A percentile compares a stretch with the other conserved stretches of the same genome.
Conservation (phyloP, 306 rosid species). For the Aeschynomene evenia region DNA sequence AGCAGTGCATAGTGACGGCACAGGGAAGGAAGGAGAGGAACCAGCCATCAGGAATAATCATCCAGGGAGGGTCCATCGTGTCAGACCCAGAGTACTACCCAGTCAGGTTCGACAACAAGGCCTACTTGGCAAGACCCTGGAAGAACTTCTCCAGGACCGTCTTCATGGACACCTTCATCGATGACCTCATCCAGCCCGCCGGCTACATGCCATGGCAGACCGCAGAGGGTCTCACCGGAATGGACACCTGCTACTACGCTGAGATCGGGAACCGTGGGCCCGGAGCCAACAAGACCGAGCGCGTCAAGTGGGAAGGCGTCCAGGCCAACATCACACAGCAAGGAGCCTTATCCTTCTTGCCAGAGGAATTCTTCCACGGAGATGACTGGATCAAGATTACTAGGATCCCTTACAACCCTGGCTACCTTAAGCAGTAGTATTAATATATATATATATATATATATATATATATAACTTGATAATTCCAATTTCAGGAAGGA, state of each 20-base stretch:
- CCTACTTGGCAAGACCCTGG: slow-evolving; percentile 79
- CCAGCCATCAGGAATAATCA: slow-evolving; percentile 62
- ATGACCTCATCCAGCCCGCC: slow-evolving; percentile 57
- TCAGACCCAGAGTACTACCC: slow-evolving; percentile 42
- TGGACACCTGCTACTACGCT: slow-evolving; percentile 51
- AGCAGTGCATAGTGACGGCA: slow-evolving; percentile 74
- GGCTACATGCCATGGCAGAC: slow-evolving; percentile 78
- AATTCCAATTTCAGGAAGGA: neutral
- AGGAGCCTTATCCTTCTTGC: slow-evolving; percentile 25
- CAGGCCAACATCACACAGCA: slow-evolving; percentile 38
- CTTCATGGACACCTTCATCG: slow-evolving; percentile 64
- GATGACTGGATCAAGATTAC: slow-evolving; percentile 60
- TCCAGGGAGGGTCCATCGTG: slow-evolving; percentile 49
- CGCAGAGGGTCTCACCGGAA: slow-evolving; percentile 18
- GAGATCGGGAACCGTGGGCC: slow-evolving; percentile 65
- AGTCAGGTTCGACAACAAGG: slow-evolving; percentile 35
- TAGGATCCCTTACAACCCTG: slow-evolving; percentile 48
- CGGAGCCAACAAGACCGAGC: slow-evolving; percentile 37
- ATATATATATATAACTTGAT: no score
- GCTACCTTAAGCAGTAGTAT: neutral
- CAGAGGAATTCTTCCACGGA: slow-evolving; percentile 34
- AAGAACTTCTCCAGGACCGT: slow-evolving; percentile 69
- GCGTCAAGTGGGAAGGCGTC: slow-evolving; percentile 68
- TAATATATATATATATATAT: no score
- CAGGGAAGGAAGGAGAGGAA: slow-evolving; percentile 69